Base-by-base conservation (phyloP, 2,329 filamentous ascomycete species). In the Achaetomium macrosporum region DNA sequence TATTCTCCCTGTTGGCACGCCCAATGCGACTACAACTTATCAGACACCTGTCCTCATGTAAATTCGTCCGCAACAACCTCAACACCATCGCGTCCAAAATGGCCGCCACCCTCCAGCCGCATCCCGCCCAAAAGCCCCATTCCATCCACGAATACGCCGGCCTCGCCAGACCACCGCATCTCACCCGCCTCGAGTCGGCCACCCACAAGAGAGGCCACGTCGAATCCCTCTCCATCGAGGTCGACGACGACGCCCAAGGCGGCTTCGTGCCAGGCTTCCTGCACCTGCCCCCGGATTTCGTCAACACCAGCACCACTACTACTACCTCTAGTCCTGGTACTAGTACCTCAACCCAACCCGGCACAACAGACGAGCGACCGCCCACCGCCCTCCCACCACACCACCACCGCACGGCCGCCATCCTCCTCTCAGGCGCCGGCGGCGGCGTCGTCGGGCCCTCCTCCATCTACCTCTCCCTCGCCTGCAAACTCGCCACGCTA, bases 401-500 rank as follows among this genome's bases (percentile, higher is more conserved):
- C 37, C 50, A 53, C 47, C 53, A 58, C 45, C 56, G 56, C 53
- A 58, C 56, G 11, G 56, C 56, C 19, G 56, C 56, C 63, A n/a
- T 71, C 70, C 1, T 56, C 5, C 47, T 56, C 30, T 56, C 54
- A 2, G 54, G 54, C 30, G 54, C 54, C 25, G 54, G 54, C 20
- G 54, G 54, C 42, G 54, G 54, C 20, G 46, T 56, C 30, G 35
- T 50, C 5, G 54, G 54, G n/a, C 71, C 72, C 2, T 67, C 63
- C 6, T 68, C 65, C 55, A 69, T 68, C 15, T 73, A 74, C 57
- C 64, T 73, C 6, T 68, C 66, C 0, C 64, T 73, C 2, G 71
- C 15, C 65, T 71, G 52, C 50, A 75, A 74, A 57, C 59, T 74
- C 11, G 66, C 69, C 17, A 64, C 60, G 20, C 51, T 73, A 5